Percentiles rank a stretch among this genome's conserved stretches.
Conservation (phyloP, 768 basidiomycete species). For the Pisolithus albus region DNA sequence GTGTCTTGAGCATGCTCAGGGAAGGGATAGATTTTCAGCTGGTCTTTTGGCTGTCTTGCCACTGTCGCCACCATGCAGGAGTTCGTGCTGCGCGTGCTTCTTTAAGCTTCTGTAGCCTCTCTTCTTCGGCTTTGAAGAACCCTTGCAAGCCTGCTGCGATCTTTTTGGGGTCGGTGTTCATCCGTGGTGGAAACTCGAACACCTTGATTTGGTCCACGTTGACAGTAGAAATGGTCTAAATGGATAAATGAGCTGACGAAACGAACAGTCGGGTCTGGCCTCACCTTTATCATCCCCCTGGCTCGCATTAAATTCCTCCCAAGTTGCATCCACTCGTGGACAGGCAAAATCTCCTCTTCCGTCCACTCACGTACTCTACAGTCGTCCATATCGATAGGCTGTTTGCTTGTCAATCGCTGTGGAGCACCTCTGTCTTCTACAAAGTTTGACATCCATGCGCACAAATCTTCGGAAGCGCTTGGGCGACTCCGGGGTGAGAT, state of each 20-base stretch:
- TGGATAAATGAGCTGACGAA: not conserved
- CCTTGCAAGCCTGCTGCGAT: slow-evolving; percentile 16
- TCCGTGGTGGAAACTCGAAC: slow-evolving; percentile 5
- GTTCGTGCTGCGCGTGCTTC: slow-evolving; percentile 16
- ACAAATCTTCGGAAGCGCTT: slow-evolving; percentile 30
- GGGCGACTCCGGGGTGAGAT: slow-evolving; percentile 17
- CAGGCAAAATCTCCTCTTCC: slow-evolving; percentile 27
- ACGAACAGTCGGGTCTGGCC: not conserved
- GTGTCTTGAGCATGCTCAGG: not conserved
- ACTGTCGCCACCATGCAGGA: slow-evolving; percentile 28
- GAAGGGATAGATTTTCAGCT: not conserved
- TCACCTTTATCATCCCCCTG: slow-evolving; percentile 24
- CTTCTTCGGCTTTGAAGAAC: slow-evolving; percentile 19
- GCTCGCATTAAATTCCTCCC: slow-evolving; percentile 22
- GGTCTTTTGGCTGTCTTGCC: slow-evolving; percentile 18
- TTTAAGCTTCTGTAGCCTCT: slow-evolving; percentile 16
- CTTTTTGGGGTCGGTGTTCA: slow-evolving; percentile 10
- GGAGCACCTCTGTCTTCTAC: slow-evolving; percentile 16
- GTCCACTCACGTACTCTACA: slow-evolving; percentile 37
- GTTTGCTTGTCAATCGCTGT: slow-evolving; percentile 13
- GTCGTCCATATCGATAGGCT: slow-evolving; percentile 26
- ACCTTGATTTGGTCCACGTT: slow-evolving; percentile 11
- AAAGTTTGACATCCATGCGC: slow-evolving; percentile 25
- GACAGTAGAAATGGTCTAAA: slow-evolving; percentile 13
- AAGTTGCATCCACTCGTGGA: slow-evolving; percentile 33